These are phyloP conservation scores for Clarireedia hainanense DNA, from an alignment of 2,329 filamentous ascomycete species.

Conservation along the genomic window DNA sequence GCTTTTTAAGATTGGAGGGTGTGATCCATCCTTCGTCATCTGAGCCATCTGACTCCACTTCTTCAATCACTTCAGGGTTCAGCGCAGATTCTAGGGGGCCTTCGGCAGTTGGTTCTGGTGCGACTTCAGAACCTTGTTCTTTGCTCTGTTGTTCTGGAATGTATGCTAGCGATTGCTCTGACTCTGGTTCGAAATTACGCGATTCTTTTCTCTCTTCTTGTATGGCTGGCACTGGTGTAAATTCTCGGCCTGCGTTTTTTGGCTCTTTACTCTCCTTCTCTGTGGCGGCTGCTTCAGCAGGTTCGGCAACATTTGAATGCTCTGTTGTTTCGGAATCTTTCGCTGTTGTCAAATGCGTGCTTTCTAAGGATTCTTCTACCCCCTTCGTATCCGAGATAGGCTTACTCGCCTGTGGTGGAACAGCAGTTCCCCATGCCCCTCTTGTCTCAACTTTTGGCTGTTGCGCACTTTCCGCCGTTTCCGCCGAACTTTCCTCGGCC, in stretches of 20 bases:
- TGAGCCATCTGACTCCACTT: conserved; percentile 33
- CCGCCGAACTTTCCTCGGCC: neutral
- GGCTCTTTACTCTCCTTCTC: conserved; percentile 4
- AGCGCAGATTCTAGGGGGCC: neutral
- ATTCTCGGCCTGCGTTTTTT: neutral
- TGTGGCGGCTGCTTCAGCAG: conserved; percentile 14
- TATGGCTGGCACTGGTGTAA: neutral
- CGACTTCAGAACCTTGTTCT: neutral
- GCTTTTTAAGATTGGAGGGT: conserved; percentile 80
- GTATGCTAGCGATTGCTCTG: neutral
- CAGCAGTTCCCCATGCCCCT: conserved; percentile 22
- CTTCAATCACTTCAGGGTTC: conserved; percentile 20
- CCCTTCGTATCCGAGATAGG: neutral
- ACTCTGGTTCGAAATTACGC: no score
- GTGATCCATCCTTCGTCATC: conserved; percentile 87
- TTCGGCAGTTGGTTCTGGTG: neutral
- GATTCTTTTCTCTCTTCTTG: neutral
- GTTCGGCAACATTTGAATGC: neutral
- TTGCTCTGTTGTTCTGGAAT: neutral
- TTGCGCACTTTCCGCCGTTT: neutral
- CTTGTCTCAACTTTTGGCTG: conserved; percentile 15
- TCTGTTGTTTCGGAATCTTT: neutral
- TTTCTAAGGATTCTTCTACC: conserved; percentile 22
- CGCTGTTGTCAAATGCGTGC: conserved; percentile 2
- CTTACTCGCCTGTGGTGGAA: conserved; percentile 10